Base-by-base conservation (phyloP, 768 basidiomycete species). In the Boletus sp. region DNA sequence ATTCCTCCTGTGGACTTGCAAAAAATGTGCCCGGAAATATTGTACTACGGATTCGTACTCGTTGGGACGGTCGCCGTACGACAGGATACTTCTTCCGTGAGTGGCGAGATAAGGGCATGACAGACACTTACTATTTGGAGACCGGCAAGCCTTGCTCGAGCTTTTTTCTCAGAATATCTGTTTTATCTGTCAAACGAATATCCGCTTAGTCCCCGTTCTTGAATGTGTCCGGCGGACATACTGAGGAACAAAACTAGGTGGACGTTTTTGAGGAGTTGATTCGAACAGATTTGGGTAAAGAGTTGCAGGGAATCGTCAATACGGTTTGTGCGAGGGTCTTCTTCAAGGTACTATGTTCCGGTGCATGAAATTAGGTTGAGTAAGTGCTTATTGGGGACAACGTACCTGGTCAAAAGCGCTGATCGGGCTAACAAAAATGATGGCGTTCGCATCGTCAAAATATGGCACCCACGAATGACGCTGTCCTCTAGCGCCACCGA, bases 221-320 rank as follows among this genome's bases (percentile, higher is more conserved):
- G 21, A 19, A 41, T 21, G 29, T 27, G 27, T 23, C 32, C 3
- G 41, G 34, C 23, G 19, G 30, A 72, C 83, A 34, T 70, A 82
- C 81, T 83, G 9, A 83, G 72, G 71, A 84, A 85, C 44, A 84
- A 69, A 15, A 83, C 79, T 23, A 83, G 63, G 63, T 82, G 78
- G 25, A 83, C 86, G 37, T 79, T 85, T 67, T 90, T 90, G 47
- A 93, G 74, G 47, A 93, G 78, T 33, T 81, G 79, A 66, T 92
- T 93, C 33, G 87, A 85, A 65, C 90, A 92, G 11, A 93, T 90
- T 62, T 90, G 81, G 5, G 88, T 91, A 69, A 91, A 93, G 23
- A 93, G 75, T 71, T 90, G 90, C n/a, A 93, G 72, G 1, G 90
- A 92, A 67, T 93, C 91, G 58, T 93, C 89, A 32, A 93, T 90